A percentile compares a stretch with the other conserved stretches of the same genome.
Conservation (phyloP, 2,329 filamentous ascomycete species). For the Pestalotiopsis sp. region DNA sequence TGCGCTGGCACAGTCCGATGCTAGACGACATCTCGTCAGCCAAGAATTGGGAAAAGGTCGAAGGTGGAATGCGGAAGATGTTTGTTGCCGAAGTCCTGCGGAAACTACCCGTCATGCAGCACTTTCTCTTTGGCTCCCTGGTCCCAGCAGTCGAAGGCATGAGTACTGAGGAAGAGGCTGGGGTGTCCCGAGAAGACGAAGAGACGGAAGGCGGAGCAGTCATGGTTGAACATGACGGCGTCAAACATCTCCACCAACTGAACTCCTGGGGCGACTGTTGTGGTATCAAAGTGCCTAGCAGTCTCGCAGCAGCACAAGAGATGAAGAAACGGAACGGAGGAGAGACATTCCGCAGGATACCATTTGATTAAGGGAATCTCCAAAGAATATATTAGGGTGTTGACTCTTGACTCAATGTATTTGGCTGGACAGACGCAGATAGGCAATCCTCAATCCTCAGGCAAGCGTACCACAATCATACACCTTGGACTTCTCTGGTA, state of each 20-base stretch:
- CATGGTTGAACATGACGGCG: constrained; percentile 64
- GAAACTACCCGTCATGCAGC: constrained; percentile 97
- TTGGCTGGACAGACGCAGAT: not conserved
- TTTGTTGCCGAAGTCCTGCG: constrained; percentile 90
- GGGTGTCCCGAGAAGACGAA: constrained; percentile 47
- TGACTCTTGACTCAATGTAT: not conserved
- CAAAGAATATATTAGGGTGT: not conserved
- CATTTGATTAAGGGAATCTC: constrained; percentile 72
- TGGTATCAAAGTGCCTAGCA: constrained; percentile 95
- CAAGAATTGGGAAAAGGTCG: constrained; percentile 89
- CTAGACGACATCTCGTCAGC: constrained; percentile 94
- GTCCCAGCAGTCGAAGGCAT: constrained; percentile 82
- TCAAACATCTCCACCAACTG: constrained; percentile 71
- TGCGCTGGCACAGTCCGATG: constrained; percentile 98
- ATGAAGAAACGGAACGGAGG: constrained; percentile 72
- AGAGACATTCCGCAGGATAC: constrained; percentile 70
- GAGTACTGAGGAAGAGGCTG: constrained; percentile 64
- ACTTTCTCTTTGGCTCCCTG: constrained; percentile 90
- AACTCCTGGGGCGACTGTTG: constrained; percentile 93
- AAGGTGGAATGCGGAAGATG: constrained; percentile 95
- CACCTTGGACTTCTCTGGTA: too few relatives aligned
- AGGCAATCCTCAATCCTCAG: not conserved
- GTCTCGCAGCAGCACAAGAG: constrained; percentile 87
- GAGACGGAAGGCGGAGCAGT: constrained; percentile 60
- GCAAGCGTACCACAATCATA: not conserved